Conservation (phyloP, 768 basidiomycete species). For the Boletales sp. region DNA sequence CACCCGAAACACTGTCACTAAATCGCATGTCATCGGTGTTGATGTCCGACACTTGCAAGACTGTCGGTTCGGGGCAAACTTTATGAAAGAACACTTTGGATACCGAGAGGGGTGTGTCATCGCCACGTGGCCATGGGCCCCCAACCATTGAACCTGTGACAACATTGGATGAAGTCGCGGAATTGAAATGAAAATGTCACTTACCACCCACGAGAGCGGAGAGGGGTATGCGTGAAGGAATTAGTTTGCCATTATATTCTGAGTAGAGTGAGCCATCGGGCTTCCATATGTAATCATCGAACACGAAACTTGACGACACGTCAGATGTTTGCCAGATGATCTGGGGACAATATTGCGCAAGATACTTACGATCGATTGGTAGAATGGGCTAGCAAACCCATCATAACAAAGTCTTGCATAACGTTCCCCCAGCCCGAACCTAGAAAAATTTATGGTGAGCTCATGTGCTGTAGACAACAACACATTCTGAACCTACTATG, state of each 20-base stretch:
- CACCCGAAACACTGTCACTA: constrained; percentile 22
- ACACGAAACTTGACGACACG: constrained; percentile 33
- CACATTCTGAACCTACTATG: constrained; percentile 26
- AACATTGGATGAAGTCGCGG: background rate
- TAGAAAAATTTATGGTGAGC: constrained; percentile 6
- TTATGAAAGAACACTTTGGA: constrained; percentile 35
- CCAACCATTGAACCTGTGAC: constrained; percentile 40
- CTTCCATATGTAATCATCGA: constrained; percentile 43
- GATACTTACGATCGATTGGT: constrained; percentile 33
- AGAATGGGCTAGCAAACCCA: constrained; percentile 32
- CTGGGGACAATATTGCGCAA: background rate
- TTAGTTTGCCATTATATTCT: constrained; percentile 32
- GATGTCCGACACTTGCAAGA: constrained; percentile 29
- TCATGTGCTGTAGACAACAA: too few relatives aligned
- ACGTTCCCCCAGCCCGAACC: constrained; percentile 40
- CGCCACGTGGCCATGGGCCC: constrained; percentile 32
- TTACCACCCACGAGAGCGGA: constrained; percentile 38
- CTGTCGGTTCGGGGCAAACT: constrained; percentile 37
- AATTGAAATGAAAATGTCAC: background rate
- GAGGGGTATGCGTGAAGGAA: constrained; percentile 41
- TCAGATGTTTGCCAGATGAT: constrained; percentile 1
- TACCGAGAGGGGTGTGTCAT: constrained; percentile 34
- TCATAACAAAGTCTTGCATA: constrained; percentile 39
- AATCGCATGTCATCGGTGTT: constrained; percentile 29
- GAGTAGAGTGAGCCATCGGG: constrained; percentile 33